A percentile compares a stretch with the other conserved stretches of the same genome.
phyloP scores from a whole-genome alignment of 805 yeast genomes.

The Kuraishia ogatae region DNA sequence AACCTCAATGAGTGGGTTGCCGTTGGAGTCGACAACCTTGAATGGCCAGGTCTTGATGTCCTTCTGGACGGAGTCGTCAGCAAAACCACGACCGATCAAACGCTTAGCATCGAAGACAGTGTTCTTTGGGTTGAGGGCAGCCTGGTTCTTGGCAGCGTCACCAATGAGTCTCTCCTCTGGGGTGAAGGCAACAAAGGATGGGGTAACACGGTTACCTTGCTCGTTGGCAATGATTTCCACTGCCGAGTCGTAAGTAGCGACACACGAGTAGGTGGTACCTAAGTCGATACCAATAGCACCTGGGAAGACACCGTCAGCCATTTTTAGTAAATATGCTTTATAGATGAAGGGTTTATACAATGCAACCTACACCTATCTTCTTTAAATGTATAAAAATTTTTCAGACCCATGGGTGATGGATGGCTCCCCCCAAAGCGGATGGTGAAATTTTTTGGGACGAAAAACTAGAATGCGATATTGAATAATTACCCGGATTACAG shows the following conservation, averaged over 20 bases:
- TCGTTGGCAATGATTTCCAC: constrained; percentile 77
- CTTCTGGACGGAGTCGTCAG: constrained; percentile 69
- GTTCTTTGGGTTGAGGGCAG: constrained; percentile 71
- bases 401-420: too few species aligned
- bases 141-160: constrained; percentile 81
- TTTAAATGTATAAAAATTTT: too few species aligned
- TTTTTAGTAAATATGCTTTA: constrained; percentile 23
- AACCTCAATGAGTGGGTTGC: constrained; percentile 63
- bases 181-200: constrained; percentile 75
- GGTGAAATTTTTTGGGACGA: too few species aligned
- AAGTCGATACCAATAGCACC: constrained; percentile 99
- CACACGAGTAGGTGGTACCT: constrained; percentile 81
- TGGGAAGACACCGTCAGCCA: constrained; percentile 99
- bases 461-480: too few species aligned
- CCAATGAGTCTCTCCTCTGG: constrained; percentile 73
- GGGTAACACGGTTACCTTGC: constrained; percentile 82
- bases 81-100: constrained; percentile 74
- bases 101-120: constrained; percentile 80
- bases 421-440: too few species aligned
- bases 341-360: too few species aligned
- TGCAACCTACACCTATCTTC: too few species aligned
- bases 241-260: constrained; percentile 69
- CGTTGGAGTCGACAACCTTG: constrained; percentile 56
- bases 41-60: constrained; percentile 90
- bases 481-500: too few species aligned